These are phyloP conservation scores for Mollisia scopiformis DNA, from an alignment of 2,329 filamentous ascomycete genomes.

Conservation along the genomic window DNA sequence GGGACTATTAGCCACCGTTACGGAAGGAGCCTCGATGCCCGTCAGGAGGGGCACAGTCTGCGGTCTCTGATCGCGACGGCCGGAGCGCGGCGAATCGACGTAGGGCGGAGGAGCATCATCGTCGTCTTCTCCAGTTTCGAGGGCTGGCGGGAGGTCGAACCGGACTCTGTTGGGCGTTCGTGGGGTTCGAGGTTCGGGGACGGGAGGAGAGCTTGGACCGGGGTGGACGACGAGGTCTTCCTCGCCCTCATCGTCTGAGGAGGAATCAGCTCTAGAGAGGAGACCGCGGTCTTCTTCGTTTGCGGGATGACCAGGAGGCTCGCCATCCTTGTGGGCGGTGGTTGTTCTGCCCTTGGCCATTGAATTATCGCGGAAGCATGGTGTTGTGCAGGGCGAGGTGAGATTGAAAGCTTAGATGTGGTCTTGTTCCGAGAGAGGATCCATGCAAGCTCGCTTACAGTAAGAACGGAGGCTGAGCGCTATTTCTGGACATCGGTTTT, in stretches of 20 bases:
- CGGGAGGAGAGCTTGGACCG: conserved; percentile 19
- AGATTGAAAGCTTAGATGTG: conserved; percentile 8
- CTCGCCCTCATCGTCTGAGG: conserved; percentile 24
- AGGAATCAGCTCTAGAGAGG: conserved; percentile 36
- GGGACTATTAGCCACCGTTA: conserved; percentile 58
- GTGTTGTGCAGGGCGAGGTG: conserved; percentile 26
- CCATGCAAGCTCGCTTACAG: conserved; percentile 23
- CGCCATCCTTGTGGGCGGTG: conserved; percentile 34
- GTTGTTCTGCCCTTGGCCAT: conserved; percentile 47
- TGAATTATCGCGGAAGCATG: conserved; percentile 44
- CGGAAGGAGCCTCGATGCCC: conserved; percentile 79
- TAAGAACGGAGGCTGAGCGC: conserved; percentile 3
- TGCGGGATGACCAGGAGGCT: conserved; percentile 13
- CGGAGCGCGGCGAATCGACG: conserved; percentile 30
- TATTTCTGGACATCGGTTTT: conserved; percentile 10
- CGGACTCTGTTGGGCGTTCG: conserved; percentile 38
- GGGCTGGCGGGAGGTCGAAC: conserved; percentile 36
- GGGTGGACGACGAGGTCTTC: conserved; percentile 35
- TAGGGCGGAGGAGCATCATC: conserved; percentile 44
- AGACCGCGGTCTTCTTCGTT: conserved; percentile 45
- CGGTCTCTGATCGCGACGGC: conserved; percentile 33
- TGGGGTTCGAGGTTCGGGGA: conserved; percentile 30
- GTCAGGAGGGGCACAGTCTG: conserved; percentile 69
- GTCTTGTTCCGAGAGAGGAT: conserved; percentile 2
- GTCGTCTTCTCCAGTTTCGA: conserved; percentile 34